A percentile compares a stretch with the other conserved stretches of the same genome.
phyloP scores from a whole-genome alignment of 371 early-diverging fungal species.

The Syncephalastrum sp. region DNA sequence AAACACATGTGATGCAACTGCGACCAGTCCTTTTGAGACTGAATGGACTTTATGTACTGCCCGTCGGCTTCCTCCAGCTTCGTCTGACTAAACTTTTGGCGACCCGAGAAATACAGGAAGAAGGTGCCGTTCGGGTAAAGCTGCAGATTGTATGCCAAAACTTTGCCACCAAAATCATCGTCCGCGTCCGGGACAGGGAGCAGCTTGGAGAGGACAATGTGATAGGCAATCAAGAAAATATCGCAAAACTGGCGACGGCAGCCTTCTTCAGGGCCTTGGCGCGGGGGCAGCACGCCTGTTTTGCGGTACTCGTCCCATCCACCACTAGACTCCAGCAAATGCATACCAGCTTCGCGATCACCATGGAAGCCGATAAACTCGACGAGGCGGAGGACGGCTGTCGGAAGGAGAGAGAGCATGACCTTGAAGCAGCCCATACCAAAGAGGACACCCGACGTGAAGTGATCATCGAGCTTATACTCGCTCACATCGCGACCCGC shows the following conservation, averaged over 20 bases:
- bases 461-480: constrained; percentile 58
- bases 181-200: constrained; percentile 50
- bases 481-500: constrained; percentile 19
- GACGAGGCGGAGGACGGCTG: constrained; percentile 54
- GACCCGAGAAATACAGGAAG: constrained; percentile 57
- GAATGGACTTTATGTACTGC: constrained; percentile 38
- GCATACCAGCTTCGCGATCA: constrained; percentile 59
- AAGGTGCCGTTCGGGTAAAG: constrained; percentile 57
- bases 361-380: constrained; percentile 73
- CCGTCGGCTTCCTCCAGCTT: constrained; percentile 48
- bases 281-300: constrained; percentile 8
- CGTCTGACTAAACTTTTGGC: constrained; percentile 42
- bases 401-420: constrained; percentile 64
- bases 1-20: constrained; percentile 68
- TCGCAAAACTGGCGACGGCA: constrained; percentile 55
- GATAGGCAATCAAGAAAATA: constrained; percentile 59
- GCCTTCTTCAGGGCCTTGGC: constrained; percentile 36
- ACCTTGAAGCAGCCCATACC: constrained; percentile 71
- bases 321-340: constrained; percentile 52
- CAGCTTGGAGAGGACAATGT: constrained; percentile 58
- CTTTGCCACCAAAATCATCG: constrained; percentile 29
- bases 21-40: constrained; percentile 56
- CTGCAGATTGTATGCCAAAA: constrained; percentile 34
- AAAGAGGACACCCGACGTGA: constrained; percentile 63
- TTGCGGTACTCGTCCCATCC: constrained; percentile 35